Evolutionary conservation across 1,284 basidiomycete genomes (phyloP).

Genomic region (Meripilus lineatus): DNA sequence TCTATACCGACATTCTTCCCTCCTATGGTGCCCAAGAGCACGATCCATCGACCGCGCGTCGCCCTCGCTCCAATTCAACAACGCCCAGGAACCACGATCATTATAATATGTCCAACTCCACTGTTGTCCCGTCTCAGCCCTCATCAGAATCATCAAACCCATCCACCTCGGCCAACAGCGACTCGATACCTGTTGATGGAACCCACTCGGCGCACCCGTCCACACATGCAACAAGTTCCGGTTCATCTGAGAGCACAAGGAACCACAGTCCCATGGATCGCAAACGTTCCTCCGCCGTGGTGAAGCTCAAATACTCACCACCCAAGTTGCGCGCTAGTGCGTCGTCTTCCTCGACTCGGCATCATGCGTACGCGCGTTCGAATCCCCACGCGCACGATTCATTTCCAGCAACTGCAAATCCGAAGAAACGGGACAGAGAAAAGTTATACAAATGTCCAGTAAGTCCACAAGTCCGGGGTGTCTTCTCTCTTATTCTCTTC

Average conservation of each 20-base stretch:
- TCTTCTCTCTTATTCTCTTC: slow-evolving; percentile 3
- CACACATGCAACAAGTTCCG: background rate
- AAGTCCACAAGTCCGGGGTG: slow-evolving; percentile 15
- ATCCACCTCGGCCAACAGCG: background rate
- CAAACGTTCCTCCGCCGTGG: background rate
- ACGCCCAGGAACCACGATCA: background rate
- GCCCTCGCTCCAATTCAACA: slow-evolving; percentile 16
- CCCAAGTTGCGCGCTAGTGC: background rate
- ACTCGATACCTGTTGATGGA: background rate
- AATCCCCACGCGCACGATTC: slow-evolving; percentile 2
- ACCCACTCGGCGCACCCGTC: background rate
- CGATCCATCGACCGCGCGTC: slow-evolving; percentile 23
- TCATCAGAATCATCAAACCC: background rate
- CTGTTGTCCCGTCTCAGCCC: background rate
- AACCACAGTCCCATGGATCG: background rate
- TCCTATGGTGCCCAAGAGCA: slow-evolving; percentile 7
- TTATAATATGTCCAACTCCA: background rate
- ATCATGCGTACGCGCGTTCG: no score
- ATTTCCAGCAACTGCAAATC: background rate
- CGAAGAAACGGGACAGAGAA: slow-evolving; percentile 24
- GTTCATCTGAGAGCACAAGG: background rate
- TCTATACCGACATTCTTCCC: slow-evolving; percentile 11
- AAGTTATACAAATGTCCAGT: slow-evolving; percentile 35
- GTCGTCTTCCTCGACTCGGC: background rate
- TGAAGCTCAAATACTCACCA: background rate